Evolutionary conservation across 192 early-diverging fungal genomes (phyloP).

Genomic region (Mortierella hygrophila): DNA sequence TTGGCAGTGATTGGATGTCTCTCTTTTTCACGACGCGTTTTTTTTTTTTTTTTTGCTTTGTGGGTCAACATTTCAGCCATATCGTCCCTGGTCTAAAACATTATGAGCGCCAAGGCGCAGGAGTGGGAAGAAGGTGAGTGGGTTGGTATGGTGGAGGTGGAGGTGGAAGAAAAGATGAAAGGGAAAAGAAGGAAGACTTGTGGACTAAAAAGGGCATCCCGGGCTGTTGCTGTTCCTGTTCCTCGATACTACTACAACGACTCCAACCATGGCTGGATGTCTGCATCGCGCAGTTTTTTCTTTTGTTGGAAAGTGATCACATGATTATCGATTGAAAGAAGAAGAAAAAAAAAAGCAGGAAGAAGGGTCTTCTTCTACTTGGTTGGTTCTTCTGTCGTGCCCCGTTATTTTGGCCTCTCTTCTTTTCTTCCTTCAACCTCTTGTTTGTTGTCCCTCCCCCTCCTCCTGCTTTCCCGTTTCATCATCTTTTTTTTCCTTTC

Average conservation of each 20-base stretch:
- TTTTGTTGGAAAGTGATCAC: background rate
- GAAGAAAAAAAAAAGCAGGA: no score
- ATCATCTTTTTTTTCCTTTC: background rate
- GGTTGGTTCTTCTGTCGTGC: background rate
- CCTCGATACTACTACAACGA: background rate
- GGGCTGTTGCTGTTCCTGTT: background rate
- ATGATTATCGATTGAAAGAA: background rate
- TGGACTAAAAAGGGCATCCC: conserved; percentile 3
- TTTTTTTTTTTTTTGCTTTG: background rate
- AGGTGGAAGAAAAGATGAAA: background rate
- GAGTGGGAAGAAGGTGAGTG: background rate
- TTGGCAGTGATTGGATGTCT: background rate
- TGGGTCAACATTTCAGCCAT: background rate
- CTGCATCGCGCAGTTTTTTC: background rate
- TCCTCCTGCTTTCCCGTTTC: no score
- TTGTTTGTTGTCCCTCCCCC: background rate
- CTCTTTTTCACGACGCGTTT: background rate
- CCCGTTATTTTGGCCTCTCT: background rate
- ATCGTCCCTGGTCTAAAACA: background rate
- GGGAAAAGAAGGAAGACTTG: background rate
- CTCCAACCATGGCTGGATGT: background rate
- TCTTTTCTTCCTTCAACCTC: background rate
- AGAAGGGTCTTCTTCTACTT: background rate
- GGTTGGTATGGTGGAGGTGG: background rate
- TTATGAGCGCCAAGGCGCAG: conserved; percentile 1